Base-by-base conservation (phyloP, 192 early-diverging fungal genomes). In the Coemansia sp. region DNA sequence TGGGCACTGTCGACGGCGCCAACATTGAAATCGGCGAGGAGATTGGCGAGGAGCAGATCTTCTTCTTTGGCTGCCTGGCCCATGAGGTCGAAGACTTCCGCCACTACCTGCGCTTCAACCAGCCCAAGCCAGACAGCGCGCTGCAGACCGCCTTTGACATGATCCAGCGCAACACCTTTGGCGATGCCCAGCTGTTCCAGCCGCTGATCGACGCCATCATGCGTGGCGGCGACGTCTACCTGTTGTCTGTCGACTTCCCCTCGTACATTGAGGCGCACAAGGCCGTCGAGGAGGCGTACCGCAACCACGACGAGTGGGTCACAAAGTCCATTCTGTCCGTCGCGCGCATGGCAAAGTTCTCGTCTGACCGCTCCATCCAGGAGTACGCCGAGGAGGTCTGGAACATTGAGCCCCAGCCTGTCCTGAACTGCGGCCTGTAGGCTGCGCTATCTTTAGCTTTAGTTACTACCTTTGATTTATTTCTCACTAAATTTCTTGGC, bases 1-100 rank as follows among this genome's bases (percentile, higher is more conserved):
- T 99, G 36, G 97, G 97, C 63, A 99, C 96, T 1, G 89, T 99
- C 31, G 96, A 99, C 63, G 96, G 96, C 58, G 97, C 97, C 64
- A 99, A 99, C 83, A 95, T 99, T 85, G 97, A 99, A 76, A 99
- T 99, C 81, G 87, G 90, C 66, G 95, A 99, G 69, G 94, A 98
- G 74, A 89, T 97, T 73, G 96, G 96, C 22, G 88, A 93, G 56
- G 96, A 99, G 40, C 96, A 99, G 83, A 99, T 99, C 76, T 98
- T 94, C 83, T 88, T 96, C 82, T 99, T 99, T 89, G 97, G 97
- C 40, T 86, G 89, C 65, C 80, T 94, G 64, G 91, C 97, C 12
- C 85, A 94, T 39, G 87, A 96, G 70, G 97, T 99, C 1, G 95
- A 94, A 65, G 95, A 99, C 68, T 86, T 96, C 63, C 91, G 97